Evolutionary conservation across 2,329 filamentous ascomycete genomes (phyloP).

Genomic region (Aspergillus pseudonomiae): DNA sequence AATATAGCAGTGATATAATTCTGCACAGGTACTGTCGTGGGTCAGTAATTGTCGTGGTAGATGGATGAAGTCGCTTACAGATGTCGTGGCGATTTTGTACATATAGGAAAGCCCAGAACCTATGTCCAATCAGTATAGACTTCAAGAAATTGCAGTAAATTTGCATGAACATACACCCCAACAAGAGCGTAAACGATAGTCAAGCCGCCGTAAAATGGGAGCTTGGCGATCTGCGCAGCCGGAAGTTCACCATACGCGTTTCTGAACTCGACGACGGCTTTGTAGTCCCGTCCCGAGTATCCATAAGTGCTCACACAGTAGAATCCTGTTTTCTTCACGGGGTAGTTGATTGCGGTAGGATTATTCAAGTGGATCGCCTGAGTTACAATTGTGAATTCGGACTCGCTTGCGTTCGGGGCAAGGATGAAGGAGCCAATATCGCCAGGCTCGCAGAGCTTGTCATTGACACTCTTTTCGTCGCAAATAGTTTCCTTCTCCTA

Average conservation of each 20-base stretch:
- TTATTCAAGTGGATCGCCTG: constrained; percentile 81
- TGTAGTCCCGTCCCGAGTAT: constrained; percentile 70
- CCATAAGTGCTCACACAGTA: constrained; percentile 86
- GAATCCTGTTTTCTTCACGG: constrained; percentile 87
- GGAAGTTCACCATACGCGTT: constrained; percentile 96
- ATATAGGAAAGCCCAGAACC: constrained; percentile 93
- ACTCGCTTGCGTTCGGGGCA: constrained; percentile 72
- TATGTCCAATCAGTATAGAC: constrained; percentile 36
- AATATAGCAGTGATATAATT: constrained; percentile 99
- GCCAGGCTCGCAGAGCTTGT: constrained; percentile 72
- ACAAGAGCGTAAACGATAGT: constrained; percentile 92
- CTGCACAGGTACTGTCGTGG: constrained; percentile 76
- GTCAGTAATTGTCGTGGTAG: constrained; percentile 33
- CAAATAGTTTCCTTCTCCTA: constrained; percentile 71
- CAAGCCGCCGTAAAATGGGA: constrained; percentile 94
- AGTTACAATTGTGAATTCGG: constrained; percentile 73
- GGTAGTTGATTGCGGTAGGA: constrained; percentile 73
- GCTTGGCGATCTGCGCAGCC: constrained; percentile 91
- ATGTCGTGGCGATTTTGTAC: constrained; percentile 94
- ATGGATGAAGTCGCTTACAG: constrained; percentile 51
- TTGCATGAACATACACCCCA: constrained; percentile 56
- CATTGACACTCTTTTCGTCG: constrained; percentile 68
- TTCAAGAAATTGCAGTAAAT: background rate
- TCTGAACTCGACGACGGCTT: constrained; percentile 83
- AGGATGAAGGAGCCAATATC: constrained; percentile 85